Conservation (phyloP, 371 early-diverging fungal species). For the Mucor velutinosus region DNA sequence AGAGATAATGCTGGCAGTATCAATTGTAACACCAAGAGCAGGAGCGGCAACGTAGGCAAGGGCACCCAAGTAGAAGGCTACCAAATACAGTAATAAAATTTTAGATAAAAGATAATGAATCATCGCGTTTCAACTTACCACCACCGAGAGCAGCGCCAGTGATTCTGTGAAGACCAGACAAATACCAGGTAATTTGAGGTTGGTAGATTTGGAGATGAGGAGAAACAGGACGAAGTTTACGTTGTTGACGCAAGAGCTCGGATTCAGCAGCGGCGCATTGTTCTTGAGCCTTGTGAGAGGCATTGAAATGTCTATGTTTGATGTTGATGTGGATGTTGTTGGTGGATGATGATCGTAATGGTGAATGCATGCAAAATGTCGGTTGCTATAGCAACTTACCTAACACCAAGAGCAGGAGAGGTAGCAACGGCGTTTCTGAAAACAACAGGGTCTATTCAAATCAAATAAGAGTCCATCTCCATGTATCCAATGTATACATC, state of each 20-base stretch:
- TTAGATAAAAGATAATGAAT: not conserved
- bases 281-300: conserved; percentile 30
- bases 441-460: conserved; percentile 35
- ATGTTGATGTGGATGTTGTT: not conserved
- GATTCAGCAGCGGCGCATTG: conserved; percentile 56
- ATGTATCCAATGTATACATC: not conserved
- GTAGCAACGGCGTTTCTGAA: conserved; percentile 40
- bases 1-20: conserved; percentile 65
- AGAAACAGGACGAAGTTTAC: conserved; percentile 78
- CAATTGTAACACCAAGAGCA: conserved; percentile 58
- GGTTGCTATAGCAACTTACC: conserved; percentile 20
- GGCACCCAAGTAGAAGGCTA: conserved; percentile 72
- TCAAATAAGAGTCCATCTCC: not conserved
- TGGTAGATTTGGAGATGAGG: conserved; percentile 90
- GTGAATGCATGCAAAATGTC: not conserved
- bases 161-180: conserved; percentile 79
- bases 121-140: conserved; percentile 49
- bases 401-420: conserved; percentile 39
- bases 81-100: conserved; percentile 6
- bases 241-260: conserved; percentile 60
- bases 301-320: conserved; percentile 43
- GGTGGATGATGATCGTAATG: not conserved
- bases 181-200: conserved; percentile 84
- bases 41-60: conserved; percentile 63
- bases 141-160: conserved; percentile 81